Base-by-base conservation (phyloP, 805 yeast genomes). In the Lipomyces starkeyi region DNA sequence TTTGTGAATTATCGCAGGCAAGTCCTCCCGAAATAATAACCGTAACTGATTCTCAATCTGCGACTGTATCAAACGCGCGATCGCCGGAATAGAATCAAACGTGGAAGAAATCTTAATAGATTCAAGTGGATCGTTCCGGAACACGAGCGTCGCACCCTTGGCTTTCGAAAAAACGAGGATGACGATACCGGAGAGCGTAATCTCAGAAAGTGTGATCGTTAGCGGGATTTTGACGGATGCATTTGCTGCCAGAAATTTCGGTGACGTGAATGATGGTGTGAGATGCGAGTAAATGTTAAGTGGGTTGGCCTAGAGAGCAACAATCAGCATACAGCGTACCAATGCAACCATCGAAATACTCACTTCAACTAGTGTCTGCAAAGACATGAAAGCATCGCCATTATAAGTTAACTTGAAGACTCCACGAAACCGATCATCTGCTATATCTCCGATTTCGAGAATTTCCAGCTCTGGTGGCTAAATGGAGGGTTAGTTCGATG, bases 41-140 rank as follows among this genome's bases (percentile, higher is more conserved):
- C 96, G 81, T 43, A 92, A 88, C 76, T 91, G 95, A 63, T 82
- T 84, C 76, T 92, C 97, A 68, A 92, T 92, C 76, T 91, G 95
- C 58, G 85, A 85, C 76, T 92, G 97, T 69, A 92, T 79, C 73
- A 91, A 90, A 67, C 87, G 85, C n/a, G 96, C 95, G 73, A 92
- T 86, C 0, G 93, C 93, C 61, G 89, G 90, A 57, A 92, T 89
- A 54, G 88, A 86, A 79, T 92, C 97, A 78, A 92, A 92, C n/a
- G 97, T 89, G 4, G 96, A 90, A 70, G 88, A 86, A 14, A 92
- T 96, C 73, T 87, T 88, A 70, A 92, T 91, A 25, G 88, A 85
- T 73, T 91, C 97, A 65, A 92, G 82, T 0, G 97, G 97, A 78
- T 92, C 97, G 78, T 92, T 92, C 73, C 93, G 85, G 80, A 92